Evolutionary conservation across 306 rosid species (phyloP).

Genomic region (Cucumis melo): DNA sequence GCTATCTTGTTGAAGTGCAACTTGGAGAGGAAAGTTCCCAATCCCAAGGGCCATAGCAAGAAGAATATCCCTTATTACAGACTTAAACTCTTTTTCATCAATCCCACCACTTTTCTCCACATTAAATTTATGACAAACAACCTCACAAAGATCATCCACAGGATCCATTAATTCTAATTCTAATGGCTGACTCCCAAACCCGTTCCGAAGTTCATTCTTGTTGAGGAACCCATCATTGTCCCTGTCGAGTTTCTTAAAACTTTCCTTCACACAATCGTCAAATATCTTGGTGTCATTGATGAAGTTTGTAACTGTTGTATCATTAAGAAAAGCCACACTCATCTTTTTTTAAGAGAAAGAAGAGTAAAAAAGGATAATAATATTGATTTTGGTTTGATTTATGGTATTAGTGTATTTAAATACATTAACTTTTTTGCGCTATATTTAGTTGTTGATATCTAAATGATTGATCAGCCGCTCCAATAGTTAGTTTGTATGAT

Average conservation of each 20-base stretch:
- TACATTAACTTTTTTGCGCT: background rate
- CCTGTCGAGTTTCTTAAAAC: background rate
- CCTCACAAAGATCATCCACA: background rate
- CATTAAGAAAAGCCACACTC: conserved; percentile 2
- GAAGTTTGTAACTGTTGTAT: background rate
- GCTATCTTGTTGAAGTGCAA: conserved; percentile 37
- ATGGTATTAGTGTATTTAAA: background rate
- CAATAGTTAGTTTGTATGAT: background rate
- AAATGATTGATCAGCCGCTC: background rate
- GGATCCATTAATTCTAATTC: background rate
- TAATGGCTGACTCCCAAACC: background rate
- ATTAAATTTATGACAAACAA: background rate
- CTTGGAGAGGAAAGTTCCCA: conserved; percentile 37
- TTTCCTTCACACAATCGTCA: background rate
- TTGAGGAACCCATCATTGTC: background rate
- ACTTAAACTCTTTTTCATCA: background rate
- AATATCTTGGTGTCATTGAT: background rate
- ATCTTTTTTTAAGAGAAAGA: background rate
- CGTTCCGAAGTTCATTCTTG: background rate
- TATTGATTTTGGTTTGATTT: background rate
- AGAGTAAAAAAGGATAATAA: no score
- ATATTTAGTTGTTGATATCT: background rate
- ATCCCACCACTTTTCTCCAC: background rate
- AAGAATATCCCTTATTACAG: conserved; percentile 37
- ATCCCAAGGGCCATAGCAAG: conserved; percentile 49